Evolutionary conservation across 2,329 filamentous ascomycete species (phyloP).

Genomic region (Cladophialophora immunda): DNA sequence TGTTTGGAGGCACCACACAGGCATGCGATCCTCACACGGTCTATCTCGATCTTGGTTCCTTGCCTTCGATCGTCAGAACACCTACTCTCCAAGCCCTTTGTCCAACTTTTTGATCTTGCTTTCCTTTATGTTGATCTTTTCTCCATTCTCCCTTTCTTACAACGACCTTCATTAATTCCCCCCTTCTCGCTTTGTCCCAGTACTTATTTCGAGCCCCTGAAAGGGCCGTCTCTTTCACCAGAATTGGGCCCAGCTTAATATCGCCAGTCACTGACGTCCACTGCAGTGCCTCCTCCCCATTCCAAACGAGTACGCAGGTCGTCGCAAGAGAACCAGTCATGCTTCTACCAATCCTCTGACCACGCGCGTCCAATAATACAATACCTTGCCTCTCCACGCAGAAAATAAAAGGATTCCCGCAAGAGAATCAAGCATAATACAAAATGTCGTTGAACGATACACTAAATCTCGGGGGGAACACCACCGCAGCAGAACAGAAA

Average conservation of each 20-base stretch:
- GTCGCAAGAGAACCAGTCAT: conserved; percentile 22
- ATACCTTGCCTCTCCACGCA: not conserved
- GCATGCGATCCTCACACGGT: conserved; percentile 11
- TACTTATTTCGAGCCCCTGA: conserved; percentile 20
- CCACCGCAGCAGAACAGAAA: conserved; percentile 28
- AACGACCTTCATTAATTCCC: conserved; percentile 7
- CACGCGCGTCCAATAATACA: not conserved
- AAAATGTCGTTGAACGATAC: conserved; percentile 36
- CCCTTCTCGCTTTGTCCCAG: conserved; percentile 20
- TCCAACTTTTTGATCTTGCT: conserved; percentile 25
- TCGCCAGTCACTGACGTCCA: not conserved
- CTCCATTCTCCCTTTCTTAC: conserved; percentile 19
- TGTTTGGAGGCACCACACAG: conserved; percentile 1
- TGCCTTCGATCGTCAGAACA: not conserved
- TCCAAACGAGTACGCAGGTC: not conserved
- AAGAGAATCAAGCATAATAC: conserved; percentile 3
- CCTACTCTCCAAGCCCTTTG: conserved; percentile 11
- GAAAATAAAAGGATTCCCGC: not conserved
- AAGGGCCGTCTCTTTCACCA: conserved; percentile 5
- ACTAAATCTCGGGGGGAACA: conserved; percentile 29
- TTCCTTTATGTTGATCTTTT: conserved; percentile 16
- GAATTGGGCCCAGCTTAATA: not conserved
- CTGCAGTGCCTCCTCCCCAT: not conserved
- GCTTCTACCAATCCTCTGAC: conserved; percentile 18
- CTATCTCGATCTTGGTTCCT: conserved; percentile 8